Evolutionary conservation across 345 rosid species (phyloP).

Genomic region (Gossypium stocksii): DNA sequence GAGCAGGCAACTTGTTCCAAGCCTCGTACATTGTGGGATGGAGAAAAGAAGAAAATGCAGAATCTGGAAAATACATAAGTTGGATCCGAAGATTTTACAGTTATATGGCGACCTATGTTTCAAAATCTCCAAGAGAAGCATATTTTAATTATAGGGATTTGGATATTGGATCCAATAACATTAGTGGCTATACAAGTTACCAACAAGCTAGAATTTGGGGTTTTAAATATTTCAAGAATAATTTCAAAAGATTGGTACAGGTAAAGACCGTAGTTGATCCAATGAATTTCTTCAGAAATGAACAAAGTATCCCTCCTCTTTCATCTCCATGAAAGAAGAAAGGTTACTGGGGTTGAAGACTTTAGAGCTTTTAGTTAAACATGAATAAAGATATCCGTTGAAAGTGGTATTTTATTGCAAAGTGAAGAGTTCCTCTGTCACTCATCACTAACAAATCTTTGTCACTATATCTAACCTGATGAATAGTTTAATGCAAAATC

Average conservation of each 20-base stretch:
- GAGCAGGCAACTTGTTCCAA: slow-evolving; percentile 4
- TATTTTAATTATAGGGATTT: slow-evolving; percentile 7
- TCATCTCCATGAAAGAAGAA: not conserved
- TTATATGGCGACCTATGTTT: not conserved
- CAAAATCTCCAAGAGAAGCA: not conserved
- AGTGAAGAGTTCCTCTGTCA: not conserved
- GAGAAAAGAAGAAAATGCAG: not conserved
- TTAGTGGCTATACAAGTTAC: not conserved
- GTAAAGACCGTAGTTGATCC: not conserved
- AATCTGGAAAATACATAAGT: not conserved
- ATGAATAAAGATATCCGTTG: not conserved
- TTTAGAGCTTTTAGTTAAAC: not conserved
- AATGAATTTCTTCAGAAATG: not conserved
- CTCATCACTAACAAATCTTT: not conserved
- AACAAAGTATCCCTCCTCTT: not conserved
- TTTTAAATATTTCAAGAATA: not conserved
- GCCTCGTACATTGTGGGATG: not conserved
- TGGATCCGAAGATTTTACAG: not conserved
- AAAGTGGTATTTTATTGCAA: not conserved
- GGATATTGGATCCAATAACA: not conserved
- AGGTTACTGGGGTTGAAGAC: not conserved
- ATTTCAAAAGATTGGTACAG: not conserved
- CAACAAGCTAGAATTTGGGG: not conserved
- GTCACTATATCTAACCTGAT: not conserved
- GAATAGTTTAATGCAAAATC: no score